A percentile compares a stretch with the other conserved stretches of the same genome.
These are phyloP conservation scores for Tolypocladium tropicale DNA, from an alignment of 2,329 filamentous ascomycete species.

Conservation along the genomic window DNA sequence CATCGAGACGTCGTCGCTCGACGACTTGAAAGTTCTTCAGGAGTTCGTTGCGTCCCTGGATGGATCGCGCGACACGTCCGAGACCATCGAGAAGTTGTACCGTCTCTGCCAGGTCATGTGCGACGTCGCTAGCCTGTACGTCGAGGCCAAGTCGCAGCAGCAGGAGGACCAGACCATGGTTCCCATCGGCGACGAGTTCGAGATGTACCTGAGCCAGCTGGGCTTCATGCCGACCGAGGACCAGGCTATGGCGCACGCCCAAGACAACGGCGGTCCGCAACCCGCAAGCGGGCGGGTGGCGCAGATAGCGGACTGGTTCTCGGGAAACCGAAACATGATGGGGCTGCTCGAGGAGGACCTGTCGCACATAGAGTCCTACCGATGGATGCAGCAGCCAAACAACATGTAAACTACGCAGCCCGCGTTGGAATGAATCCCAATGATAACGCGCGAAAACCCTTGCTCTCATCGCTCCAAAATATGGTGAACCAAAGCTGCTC, in stretches of 20 bases:
- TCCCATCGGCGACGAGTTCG: slow-evolving; percentile 48
- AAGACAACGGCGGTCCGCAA: slow-evolving; percentile 7
- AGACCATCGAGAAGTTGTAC: slow-evolving; percentile 49
- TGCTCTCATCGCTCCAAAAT: not conserved
- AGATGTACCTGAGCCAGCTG: slow-evolving; percentile 53
- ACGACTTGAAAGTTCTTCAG: slow-evolving; percentile 43
- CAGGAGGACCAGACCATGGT: slow-evolving; percentile 33
- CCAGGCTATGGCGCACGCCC: slow-evolving; percentile 14
- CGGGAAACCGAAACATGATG: slow-evolving; percentile 54
- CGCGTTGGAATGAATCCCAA: not conserved
- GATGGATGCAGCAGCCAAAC: slow-evolving; percentile 18
- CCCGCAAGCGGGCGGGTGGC: slow-evolving; percentile 21
- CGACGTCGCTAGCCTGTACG: slow-evolving; percentile 50
- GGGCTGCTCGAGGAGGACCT: slow-evolving; percentile 53
- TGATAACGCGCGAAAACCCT: not conserved
- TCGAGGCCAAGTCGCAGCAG: slow-evolving; percentile 46
- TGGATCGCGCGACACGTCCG: slow-evolving; percentile 39
- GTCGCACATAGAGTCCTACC: slow-evolving; percentile 30
- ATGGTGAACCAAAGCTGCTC: no score
- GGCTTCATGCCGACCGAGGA: slow-evolving; percentile 43
- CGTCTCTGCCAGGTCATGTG: slow-evolving; percentile 52
- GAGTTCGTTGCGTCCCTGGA: slow-evolving; percentile 47
- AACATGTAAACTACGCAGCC: not conserved
- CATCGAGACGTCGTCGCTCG: slow-evolving; percentile 40
- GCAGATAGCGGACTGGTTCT: slow-evolving; percentile 56